Percentiles rank a stretch among this genome's conserved stretches.
Evolutionary conservation across 805 yeast species (phyloP).

Genomic region (Saccharomycopsis guyanensis): DNA sequence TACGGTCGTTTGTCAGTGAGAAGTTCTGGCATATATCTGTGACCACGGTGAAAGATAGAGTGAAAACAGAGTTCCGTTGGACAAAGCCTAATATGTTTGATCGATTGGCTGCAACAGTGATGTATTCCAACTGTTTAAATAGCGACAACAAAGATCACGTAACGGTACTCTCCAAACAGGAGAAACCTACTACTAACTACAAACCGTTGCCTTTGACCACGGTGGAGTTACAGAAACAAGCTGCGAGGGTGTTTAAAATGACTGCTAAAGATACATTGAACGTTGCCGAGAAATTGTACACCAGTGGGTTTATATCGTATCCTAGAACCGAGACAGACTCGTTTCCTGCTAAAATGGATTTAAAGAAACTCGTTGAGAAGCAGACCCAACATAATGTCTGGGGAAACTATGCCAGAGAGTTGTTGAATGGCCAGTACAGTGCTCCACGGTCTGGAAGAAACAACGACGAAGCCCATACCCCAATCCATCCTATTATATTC

Average conservation of each 20-base stretch:
- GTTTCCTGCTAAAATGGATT: slow-evolving; percentile 72
- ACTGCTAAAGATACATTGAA: slow-evolving; percentile 74
- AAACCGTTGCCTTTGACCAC: slow-evolving; percentile 91
- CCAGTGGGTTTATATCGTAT: slow-evolving; percentile 79
- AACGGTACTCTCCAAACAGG: slow-evolving; percentile 40
- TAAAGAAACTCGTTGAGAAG: slow-evolving; percentile 49
- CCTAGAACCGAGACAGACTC: slow-evolving; percentile 97
- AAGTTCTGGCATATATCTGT: slow-evolving; percentile 70
- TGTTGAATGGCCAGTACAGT: slow-evolving; percentile 41
- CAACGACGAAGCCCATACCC: slow-evolving; percentile 97
- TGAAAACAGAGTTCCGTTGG: slow-evolving; percentile 51
- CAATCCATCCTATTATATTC: slow-evolving; percentile 80
- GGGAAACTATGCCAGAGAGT: slow-evolving; percentile 59
- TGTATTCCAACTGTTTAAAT: slow-evolving; percentile 60
- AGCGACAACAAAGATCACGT: slow-evolving; percentile 36
- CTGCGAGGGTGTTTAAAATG: slow-evolving; percentile 65
- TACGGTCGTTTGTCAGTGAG: slow-evolving; percentile 65
- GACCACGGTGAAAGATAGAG: slow-evolving; percentile 36
- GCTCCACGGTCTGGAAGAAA: slow-evolving; percentile 74
- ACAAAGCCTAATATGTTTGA: slow-evolving; percentile 66
- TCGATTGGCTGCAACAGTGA: slow-evolving; percentile 48
- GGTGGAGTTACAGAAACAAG: slow-evolving; percentile 83
- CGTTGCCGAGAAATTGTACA: slow-evolving; percentile 79
- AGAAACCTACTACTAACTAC: slow-evolving; percentile 64
- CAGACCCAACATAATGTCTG: slow-evolving; percentile 52